A percentile compares a stretch with the other conserved stretches of the same genome.
These are phyloP conservation scores for Trichaptum fuscoviolaceum DNA, from an alignment of 768 basidiomycete genomes.

Conservation along the genomic window DNA sequence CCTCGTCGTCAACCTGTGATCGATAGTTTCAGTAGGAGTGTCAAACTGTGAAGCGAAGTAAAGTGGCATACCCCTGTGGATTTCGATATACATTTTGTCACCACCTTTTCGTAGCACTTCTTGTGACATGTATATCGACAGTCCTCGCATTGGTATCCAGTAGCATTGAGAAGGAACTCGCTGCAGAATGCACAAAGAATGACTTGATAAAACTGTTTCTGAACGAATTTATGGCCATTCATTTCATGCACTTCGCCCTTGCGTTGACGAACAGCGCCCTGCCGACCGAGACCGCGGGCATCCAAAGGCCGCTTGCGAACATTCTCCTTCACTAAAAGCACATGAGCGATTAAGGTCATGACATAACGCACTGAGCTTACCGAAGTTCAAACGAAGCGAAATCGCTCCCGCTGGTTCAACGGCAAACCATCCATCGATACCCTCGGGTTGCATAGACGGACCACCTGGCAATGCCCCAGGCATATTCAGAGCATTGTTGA, in stretches of 20 bases:
- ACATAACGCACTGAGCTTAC: slow-evolving; percentile 42
- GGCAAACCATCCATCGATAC: slow-evolving; percentile 95
- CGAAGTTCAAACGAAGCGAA: slow-evolving; percentile 82
- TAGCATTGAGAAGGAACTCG: slow-evolving; percentile 94
- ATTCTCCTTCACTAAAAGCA: slow-evolving; percentile 85
- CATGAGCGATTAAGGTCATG: slow-evolving; percentile 10
- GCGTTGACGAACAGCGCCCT: slow-evolving; percentile 95
- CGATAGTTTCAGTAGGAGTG: background rate
- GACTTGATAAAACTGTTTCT: slow-evolving; percentile 96
- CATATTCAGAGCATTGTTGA: slow-evolving; percentile 6
- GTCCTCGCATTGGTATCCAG: slow-evolving; percentile 99
- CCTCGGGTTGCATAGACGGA: slow-evolving; percentile 42
- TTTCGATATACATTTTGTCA: slow-evolving; percentile 99
- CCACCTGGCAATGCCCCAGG: slow-evolving; percentile 4
- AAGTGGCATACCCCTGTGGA: slow-evolving; percentile 73
- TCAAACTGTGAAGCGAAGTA: background rate
- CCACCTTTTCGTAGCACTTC: slow-evolving; percentile 98
- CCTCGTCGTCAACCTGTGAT: slow-evolving; percentile 85
- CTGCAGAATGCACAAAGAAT: slow-evolving; percentile 98
- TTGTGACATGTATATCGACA: slow-evolving; percentile 99
- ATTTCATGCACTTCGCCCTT: slow-evolving; percentile 99
- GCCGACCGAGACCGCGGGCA: slow-evolving; percentile 88
- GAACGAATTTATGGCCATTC: slow-evolving; percentile 98
- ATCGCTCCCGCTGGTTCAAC: slow-evolving; percentile 98
- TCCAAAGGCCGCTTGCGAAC: slow-evolving; percentile 95